Base-by-base conservation (phyloP, 441 rosid species). In the Eruca vesicaria region DNA sequence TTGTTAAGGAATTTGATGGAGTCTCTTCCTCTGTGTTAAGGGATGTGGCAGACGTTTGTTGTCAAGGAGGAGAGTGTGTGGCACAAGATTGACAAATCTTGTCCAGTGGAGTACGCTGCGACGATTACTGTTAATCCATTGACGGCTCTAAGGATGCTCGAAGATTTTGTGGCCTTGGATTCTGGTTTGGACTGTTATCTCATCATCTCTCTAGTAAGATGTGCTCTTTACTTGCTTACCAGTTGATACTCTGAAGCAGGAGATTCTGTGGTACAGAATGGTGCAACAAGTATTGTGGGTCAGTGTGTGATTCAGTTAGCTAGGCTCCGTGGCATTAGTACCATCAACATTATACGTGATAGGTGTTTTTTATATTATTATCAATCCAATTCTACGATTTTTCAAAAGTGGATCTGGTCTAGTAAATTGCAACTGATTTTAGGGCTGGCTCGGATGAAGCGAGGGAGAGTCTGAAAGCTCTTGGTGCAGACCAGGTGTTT, bases 301-400 rank as follows among this genome's bases (percentile, higher is more conserved):
- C 98, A 89, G 77, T 95, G 99, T 81, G 79, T 89, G 23, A 86
- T 90, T 77, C 98, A 93, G 85, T 84, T 95, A 81, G 99, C 98
- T 5, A 81, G 71, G 76, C 80, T 79, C 32, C 91, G 83, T 57
- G 89, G 96, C 72, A 85, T 95, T 73, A 86, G 83, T 75, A 93
- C 86, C 77, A 78, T 93, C 71, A 93, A 93, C 50, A 63, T 95
- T 57, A 86, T 90, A 56, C 88, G 97, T 86, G 99, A 95, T 79
- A 92, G 93, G 97, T 93, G 29, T 32, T 20, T 32, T 20, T 18
- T 68, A 66, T 18, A 61, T 72, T 29, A 35, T n/a, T 66, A 38
- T 72, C 33, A 43, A 56, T 29, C 14, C 2, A 18, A 3, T 21
- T 29, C 4, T 29, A 29, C 5, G 29, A 26, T 1, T n/a, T 23